A percentile compares a stretch with the other conserved stretches of the same genome.
Evolutionary conservation across 169 alveolate genomes (phyloP).

Genomic region (Eimeria nieschulzi): DNA sequence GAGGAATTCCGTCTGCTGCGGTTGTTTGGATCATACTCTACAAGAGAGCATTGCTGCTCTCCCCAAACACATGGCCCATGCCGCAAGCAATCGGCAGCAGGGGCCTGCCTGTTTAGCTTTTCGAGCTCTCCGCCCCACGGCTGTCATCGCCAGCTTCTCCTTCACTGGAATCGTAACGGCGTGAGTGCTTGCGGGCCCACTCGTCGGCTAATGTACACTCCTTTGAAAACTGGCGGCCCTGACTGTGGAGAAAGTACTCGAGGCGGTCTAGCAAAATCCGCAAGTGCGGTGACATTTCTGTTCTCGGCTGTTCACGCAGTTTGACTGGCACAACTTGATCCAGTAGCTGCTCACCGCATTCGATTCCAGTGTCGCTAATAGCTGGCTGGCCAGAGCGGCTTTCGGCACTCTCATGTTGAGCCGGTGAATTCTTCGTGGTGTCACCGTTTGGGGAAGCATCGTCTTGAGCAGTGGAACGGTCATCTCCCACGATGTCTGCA

Average conservation of each 20-base stretch:
- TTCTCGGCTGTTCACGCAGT: not conserved
- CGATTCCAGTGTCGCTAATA: not conserved
- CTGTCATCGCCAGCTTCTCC: not conserved
- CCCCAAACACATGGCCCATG: too few relatives aligned
- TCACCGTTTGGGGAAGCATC: too few relatives aligned
- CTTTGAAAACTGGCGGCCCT: not conserved
- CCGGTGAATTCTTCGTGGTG: too few relatives aligned
- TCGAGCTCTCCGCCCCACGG: not conserved
- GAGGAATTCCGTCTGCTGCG: too few relatives aligned
- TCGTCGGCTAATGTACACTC: not conserved
- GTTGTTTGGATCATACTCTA: too few relatives aligned
- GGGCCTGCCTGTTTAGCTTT: not conserved
- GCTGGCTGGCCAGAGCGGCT: too few relatives aligned
- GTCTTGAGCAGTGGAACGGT: too few relatives aligned
- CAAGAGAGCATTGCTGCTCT: too few relatives aligned
- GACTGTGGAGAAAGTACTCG: not conserved
- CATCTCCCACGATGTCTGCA: too few relatives aligned
- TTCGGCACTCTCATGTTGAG: too few relatives aligned
- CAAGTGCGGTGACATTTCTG: not conserved
- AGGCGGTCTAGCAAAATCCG: not conserved
- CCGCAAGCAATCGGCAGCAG: not conserved
- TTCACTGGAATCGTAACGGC: not conserved
- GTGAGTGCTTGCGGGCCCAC: not conserved
- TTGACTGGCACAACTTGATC: not conserved
- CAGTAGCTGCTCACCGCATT: not conserved